Percentiles rank a stretch among this genome's conserved stretches.
Evolutionary conservation across 2,329 filamentous ascomycete species (phyloP).

Genomic region (Penicillium capsulatum): DNA sequence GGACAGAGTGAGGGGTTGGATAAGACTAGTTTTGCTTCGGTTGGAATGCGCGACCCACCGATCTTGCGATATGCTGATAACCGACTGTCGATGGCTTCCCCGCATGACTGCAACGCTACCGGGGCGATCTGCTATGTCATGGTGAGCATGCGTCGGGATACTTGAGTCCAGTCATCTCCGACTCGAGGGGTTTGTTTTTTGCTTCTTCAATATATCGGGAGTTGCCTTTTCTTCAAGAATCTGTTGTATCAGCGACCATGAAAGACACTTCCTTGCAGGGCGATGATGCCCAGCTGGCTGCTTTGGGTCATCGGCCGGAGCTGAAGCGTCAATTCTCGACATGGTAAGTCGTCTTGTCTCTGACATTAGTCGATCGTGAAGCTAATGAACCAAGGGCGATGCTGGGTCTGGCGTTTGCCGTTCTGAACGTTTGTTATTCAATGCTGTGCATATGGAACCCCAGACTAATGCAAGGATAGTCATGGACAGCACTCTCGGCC

Average conservation of each 20-base stretch:
- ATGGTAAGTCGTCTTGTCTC: constrained; percentile 32
- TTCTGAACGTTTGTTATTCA: constrained; percentile 44
- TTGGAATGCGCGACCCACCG: too few species aligned
- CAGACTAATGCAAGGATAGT: constrained; percentile 27
- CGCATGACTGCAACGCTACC: constrained; percentile 17
- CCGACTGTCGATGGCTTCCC: constrained; percentile 8
- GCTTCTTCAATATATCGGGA: too few species aligned
- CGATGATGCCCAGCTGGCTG: constrained; percentile 22
- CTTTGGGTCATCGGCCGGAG: constrained; percentile 54
- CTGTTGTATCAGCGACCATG: too few species aligned
- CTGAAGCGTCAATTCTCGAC: constrained; percentile 55
- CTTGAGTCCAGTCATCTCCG: constrained; percentile 5
- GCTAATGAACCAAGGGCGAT: too few species aligned
- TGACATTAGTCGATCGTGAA: too few species aligned
- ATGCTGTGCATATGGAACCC: constrained; percentile 21
- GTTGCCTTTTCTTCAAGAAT: too few species aligned
- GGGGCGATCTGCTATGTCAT: constrained; percentile 9
- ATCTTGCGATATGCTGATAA: constrained; percentile 3
- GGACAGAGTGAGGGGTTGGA: too few species aligned
- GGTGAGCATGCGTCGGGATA: constrained; percentile 4
- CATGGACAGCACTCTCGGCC: constrained; percentile 58
- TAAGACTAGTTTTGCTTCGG: neutral
- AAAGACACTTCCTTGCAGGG: constrained; percentile 12
- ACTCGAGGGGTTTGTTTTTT: constrained; percentile 3
- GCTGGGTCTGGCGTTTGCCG: constrained; percentile 59